Evolutionary conservation across 1,284 basidiomycete genomes (phyloP).

Genomic region (Sporisorium reilianum): DNA sequence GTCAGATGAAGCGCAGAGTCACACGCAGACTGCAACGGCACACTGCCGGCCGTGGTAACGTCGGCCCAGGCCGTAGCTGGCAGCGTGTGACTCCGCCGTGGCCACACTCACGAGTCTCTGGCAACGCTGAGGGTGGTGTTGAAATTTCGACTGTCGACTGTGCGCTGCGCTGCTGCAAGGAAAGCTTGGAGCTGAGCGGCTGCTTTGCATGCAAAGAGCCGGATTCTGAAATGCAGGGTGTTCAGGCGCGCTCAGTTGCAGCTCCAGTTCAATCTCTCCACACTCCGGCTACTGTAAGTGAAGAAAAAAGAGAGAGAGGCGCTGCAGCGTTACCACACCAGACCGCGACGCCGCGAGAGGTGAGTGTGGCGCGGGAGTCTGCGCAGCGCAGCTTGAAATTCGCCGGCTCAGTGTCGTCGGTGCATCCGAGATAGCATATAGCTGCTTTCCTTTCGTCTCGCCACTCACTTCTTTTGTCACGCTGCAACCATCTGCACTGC

Average conservation of each 20-base stretch:
- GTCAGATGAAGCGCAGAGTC: background rate
- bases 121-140: background rate
- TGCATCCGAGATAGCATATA: background rate
- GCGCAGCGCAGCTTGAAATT: background rate
- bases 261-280: background rate
- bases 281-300: background rate
- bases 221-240: constrained; percentile 13
- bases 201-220: too few relatives aligned
- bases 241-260: constrained; percentile 3
- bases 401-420: constrained; percentile 1
- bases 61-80: background rate
- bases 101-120: background rate
- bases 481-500: background rate
- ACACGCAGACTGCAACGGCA: background rate
- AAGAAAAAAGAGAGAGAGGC: background rate
- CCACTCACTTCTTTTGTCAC: background rate
- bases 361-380: too few relatives aligned
- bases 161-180: too few relatives aligned
- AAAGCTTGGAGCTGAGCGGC: too few relatives aligned
- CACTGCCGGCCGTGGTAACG: background rate
- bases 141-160: background rate
- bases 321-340: constrained; percentile 1
- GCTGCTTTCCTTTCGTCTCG: background rate
- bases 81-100: background rate
- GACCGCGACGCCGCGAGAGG: background rate